phyloP scores from a whole-genome alignment of 164 flowering plant species.

The Chloranthus sessilifolius region DNA sequence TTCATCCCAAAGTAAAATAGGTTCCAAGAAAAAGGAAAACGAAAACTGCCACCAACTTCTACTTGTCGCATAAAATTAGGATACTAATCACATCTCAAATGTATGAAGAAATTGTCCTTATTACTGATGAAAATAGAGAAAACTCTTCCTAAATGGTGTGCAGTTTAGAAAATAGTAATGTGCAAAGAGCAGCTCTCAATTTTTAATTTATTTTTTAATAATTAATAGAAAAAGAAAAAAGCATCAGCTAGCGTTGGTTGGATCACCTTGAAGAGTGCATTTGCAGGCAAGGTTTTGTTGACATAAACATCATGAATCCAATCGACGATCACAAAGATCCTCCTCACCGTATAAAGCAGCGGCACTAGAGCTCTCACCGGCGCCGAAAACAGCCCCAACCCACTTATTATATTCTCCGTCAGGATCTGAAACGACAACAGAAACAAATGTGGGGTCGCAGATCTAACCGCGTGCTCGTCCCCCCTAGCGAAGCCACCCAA shows the following conservation, averaged over 20 bases:
- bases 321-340: constrained; percentile 69
- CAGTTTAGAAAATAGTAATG: background rate
- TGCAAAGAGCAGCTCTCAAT: background rate
- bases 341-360: constrained; percentile 65
- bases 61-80: no score
- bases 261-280: constrained; percentile 56
- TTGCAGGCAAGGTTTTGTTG: constrained; percentile 57
- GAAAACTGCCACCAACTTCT: no score
- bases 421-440: constrained; percentile 83
- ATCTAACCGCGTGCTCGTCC: constrained; percentile 73
- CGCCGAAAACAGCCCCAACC: constrained; percentile 75
- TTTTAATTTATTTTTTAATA: background rate
- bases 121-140: no score
- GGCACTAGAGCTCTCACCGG: constrained; percentile 91
- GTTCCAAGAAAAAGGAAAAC: no score
- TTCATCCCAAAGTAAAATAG: no score
- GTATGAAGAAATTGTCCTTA: no score
- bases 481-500: constrained; percentile 94
- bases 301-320: constrained; percentile 81
- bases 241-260: no score
- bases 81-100: no score
- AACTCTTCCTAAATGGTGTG: no score
- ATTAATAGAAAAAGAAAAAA: background rate
- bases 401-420: constrained; percentile 79
- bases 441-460: constrained; percentile 85